Base-by-base conservation (phyloP, 371 early-diverging fungal genomes). In the Apophysomyces trapeziformis region DNA sequence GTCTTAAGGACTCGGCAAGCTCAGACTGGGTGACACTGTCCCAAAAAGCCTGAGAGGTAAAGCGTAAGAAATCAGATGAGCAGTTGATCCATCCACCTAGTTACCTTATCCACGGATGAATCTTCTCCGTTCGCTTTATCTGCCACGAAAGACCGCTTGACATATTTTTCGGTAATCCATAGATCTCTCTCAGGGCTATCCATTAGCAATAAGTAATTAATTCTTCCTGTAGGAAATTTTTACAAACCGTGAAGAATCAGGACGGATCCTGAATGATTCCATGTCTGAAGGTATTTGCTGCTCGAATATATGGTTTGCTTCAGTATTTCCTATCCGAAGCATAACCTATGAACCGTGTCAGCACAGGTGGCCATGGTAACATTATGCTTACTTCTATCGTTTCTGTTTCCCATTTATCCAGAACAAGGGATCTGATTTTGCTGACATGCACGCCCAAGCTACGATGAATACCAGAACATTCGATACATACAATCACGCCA, bases 391-490 rank as follows among this genome's bases (percentile, higher is more conserved):
- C 87, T 61, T 89, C 90, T 12, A 89, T 85, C 7, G 85, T 65
- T 63, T 95, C 93, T 1, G 90, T 80, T 63, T 94, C 95, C 96
- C 95, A 96, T 61, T 92, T 90, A 77, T 97, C 98, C 47, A 97
- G 76, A 16, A 84, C 84, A 41, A 96, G 75, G 0, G 95, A 95
- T 63, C 93, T 83, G 36, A 96, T 93, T 77, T 95, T 94, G 68
- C 92, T 91, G 16, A 95, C 87, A 71, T 96, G 95, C 4, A 94
- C 93, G 9, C 99, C 99, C 12, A 98, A 79, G 41, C 96, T 94
- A 67, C 99, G 90, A 77, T 99, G 99, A 38, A 94, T 89, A 21
- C 99, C 97, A 18, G 98, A 96, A 75, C 99, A 99, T 60, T 95
- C 95, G 37, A 99, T 95, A 74, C 99, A 99, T 45, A 99, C 77